phyloP scores from a whole-genome alignment of 139 green algal species.

The Zygnema circumcarinatum region DNA sequence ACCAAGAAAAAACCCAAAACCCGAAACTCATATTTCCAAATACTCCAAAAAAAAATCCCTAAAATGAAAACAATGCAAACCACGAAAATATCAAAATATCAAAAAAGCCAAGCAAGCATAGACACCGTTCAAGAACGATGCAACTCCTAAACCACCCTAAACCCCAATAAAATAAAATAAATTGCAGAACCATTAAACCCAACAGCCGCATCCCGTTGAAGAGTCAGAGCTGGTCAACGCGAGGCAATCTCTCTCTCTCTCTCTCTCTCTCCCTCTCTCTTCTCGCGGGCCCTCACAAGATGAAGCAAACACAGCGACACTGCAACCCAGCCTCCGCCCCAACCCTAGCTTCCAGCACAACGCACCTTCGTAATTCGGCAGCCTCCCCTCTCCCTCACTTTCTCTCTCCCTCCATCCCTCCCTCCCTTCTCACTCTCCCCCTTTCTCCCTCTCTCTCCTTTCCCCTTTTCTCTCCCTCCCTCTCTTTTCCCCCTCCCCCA shows the following conservation, averaged over 20 bases:
- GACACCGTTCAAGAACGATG: background rate
- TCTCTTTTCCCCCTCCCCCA: background rate
- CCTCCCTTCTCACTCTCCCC: background rate
- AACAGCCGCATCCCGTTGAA: background rate
- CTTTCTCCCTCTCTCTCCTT: background rate
- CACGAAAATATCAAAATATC: background rate
- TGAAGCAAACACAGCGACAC: background rate
- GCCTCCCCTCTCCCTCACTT: too few species aligned
- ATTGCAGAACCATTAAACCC: background rate
- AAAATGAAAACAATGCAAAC: background rate
- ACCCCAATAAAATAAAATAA: background rate
- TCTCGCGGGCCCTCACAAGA: background rate
- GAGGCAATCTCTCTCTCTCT: background rate
- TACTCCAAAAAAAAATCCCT: background rate
- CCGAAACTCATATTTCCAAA: background rate
- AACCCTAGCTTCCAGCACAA: too few species aligned
- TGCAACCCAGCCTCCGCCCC: background rate
- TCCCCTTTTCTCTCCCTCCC: background rate
- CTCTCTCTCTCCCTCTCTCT: background rate
- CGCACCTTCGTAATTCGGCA: too few species aligned
- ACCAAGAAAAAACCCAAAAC: background rate
- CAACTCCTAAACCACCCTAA: background rate
- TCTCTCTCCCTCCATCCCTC: background rate
- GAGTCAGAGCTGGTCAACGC: background rate
- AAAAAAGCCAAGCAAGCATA: background rate